Conservation (phyloP, 345 rosid species). For the Mangifera indica region DNA sequence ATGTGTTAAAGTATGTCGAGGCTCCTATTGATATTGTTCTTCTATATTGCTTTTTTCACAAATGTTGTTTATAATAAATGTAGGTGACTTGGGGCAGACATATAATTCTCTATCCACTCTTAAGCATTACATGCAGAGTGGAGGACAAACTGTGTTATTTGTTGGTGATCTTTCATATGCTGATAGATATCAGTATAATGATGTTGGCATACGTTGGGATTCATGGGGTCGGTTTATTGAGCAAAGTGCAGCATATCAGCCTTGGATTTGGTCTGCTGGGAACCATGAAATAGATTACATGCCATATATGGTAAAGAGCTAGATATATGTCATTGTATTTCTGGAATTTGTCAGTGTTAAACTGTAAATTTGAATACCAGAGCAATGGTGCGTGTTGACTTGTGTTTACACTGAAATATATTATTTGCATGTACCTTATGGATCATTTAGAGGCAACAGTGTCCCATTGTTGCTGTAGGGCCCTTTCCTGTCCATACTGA, state of each 20-base stretch:
- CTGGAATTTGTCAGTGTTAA: not conserved
- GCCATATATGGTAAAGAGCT: slow-evolving; percentile 77
- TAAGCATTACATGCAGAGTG: slow-evolving; percentile 82
- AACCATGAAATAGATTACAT: slow-evolving; percentile 90
- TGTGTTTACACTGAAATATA: not conserved
- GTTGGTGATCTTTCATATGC: slow-evolving; percentile 96
- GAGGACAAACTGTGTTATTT: slow-evolving; percentile 78
- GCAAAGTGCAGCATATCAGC: slow-evolving; percentile 85
- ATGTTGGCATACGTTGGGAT: slow-evolving; percentile 89
- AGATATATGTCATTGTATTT: not conserved
- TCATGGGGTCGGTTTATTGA: slow-evolving; percentile 91
- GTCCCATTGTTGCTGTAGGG: not conserved
- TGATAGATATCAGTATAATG: slow-evolving; percentile 73
- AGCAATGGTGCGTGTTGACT: not conserved
- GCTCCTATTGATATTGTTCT: slow-evolving; percentile 9
- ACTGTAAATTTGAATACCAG: not conserved
- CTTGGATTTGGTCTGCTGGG: slow-evolving; percentile 96
- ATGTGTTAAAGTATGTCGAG: not conserved
- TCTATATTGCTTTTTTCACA: not conserved
- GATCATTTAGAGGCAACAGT: not conserved
- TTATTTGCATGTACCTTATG: not conserved
- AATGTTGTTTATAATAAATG: slow-evolving; percentile 6
- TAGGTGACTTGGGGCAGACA: slow-evolving; percentile 98
- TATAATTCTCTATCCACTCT: slow-evolving; percentile 88
- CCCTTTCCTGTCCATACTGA: not conserved